Conservation (phyloP, 1,284 basidiomycete genomes). For the Ganoderma leucocontextum region DNA sequence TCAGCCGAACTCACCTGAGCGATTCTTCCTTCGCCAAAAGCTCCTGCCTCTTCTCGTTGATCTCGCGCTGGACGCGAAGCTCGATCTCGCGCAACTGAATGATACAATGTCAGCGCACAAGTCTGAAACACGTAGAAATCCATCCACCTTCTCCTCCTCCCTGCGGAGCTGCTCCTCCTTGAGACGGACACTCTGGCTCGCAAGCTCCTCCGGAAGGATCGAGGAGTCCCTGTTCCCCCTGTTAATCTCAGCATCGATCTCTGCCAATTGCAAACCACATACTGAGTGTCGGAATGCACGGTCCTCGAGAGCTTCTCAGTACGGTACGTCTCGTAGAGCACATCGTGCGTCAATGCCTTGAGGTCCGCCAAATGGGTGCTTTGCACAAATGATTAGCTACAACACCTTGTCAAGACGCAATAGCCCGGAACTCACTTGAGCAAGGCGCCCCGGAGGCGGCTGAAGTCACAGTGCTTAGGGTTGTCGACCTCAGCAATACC, state of each 20-base stretch:
- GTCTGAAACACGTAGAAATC: background rate
- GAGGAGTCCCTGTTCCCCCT: conserved; percentile 73
- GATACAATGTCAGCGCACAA: conserved; percentile 14
- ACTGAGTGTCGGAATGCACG: conserved; percentile 87
- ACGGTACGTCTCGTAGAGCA: conserved; percentile 95
- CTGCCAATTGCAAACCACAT: conserved; percentile 41
- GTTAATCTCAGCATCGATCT: conserved; percentile 19
- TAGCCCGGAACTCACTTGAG: conserved; percentile 67
- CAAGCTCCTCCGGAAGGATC: conserved; percentile 94
- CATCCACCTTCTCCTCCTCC: conserved; percentile 92
- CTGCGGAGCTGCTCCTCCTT: conserved; percentile 98
- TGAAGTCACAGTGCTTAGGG: conserved; percentile 98
- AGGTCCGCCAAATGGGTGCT: conserved; percentile 96
- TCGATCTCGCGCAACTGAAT: conserved; percentile 94
- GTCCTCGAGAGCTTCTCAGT: conserved; percentile 97
- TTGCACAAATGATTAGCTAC: conserved; percentile 11
- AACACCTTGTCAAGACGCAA: background rate
- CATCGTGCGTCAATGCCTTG: conserved; percentile 95
- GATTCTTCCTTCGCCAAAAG: conserved; percentile 93
- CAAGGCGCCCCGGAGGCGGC: conserved; percentile 88
- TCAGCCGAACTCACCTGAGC: conserved; percentile 62
- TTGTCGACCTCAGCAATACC: conserved; percentile 99
- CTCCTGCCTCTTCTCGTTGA: conserved; percentile 98
- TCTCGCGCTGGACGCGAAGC: conserved; percentile 97
- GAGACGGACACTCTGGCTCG: conserved; percentile 94